phyloP scores from a whole-genome alignment of 1,284 basidiomycete species.

The Ustilago xerochloae region DNA sequence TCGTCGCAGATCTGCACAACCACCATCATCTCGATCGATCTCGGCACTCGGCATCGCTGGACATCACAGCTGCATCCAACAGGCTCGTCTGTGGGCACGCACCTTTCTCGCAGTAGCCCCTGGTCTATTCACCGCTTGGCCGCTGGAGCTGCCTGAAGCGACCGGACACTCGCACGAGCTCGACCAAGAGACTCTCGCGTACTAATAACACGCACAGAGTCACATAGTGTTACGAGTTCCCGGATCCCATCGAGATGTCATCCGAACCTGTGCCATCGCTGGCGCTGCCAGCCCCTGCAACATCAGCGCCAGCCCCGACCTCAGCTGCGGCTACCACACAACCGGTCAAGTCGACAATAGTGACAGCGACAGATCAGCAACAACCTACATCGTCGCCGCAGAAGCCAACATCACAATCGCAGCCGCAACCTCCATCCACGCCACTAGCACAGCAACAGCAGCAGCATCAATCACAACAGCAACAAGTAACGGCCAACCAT shows the following conservation, averaged over 20 bases:
- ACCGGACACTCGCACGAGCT: slow-evolving; percentile 4
- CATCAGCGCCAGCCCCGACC: neutral
- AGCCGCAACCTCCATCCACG: slow-evolving; percentile 1
- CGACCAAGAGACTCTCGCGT: too few species aligned
- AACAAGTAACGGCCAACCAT: slow-evolving; percentile 43
- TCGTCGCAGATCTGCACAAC: slow-evolving; percentile 14
- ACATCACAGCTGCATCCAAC: slow-evolving; percentile 11
- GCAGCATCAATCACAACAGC: slow-evolving; percentile 23
- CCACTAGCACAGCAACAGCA: slow-evolving; percentile 2
- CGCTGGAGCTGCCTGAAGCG: too few species aligned
- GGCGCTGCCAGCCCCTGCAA: slow-evolving; percentile 29
- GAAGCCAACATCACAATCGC: slow-evolving; percentile 3
- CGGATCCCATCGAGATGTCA: slow-evolving; percentile 12
- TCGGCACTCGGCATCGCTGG: slow-evolving; percentile 11
- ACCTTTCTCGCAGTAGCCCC: neutral
- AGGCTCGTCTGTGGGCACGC: neutral
- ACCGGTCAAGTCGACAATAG: neutral
- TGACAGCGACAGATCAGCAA: slow-evolving; percentile 16
- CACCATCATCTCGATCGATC: slow-evolving; percentile 26
- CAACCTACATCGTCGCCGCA: slow-evolving; percentile 14
- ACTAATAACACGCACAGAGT: too few species aligned
- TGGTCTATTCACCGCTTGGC: neutral
- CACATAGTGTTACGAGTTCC: too few species aligned
- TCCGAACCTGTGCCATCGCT: slow-evolving; percentile 28
- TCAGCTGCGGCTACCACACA: neutral